phyloP scores from a whole-genome alignment of 768 basidiomycete genomes.

The Chlorophyllum brunneum region DNA sequence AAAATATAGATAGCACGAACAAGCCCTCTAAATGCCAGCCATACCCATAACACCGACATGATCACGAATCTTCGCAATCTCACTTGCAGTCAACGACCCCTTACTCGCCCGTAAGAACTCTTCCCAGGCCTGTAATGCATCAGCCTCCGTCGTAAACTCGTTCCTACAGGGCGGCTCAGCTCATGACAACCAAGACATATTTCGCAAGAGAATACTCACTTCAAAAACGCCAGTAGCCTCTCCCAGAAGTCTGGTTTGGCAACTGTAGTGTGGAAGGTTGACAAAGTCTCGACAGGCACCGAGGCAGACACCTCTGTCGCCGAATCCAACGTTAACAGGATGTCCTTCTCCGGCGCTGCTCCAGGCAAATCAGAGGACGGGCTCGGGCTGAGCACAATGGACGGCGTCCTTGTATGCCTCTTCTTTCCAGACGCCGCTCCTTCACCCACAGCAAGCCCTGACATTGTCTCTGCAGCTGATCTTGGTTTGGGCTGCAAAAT shows the following conservation, averaged over 20 bases:
- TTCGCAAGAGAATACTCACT: constrained; percentile 32
- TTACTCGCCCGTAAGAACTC: constrained; percentile 83
- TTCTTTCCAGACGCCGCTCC: constrained; percentile 26
- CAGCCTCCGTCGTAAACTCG: constrained; percentile 60
- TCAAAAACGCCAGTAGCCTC: constrained; percentile 59
- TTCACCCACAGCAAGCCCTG: constrained; percentile 20
- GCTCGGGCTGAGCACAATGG: constrained; percentile 75
- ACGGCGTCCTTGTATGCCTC: constrained; percentile 64
- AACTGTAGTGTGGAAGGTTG: constrained; percentile 65
- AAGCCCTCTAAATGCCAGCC: constrained; percentile 58
- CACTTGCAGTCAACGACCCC: constrained; percentile 71
- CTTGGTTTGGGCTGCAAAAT: constrained; percentile 13
- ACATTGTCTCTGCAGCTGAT: constrained; percentile 11
- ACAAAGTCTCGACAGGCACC: constrained; percentile 39
- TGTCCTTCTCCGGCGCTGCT: constrained; percentile 46
- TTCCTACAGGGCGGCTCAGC: constrained; percentile 32
- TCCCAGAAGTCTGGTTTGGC: constrained; percentile 80
- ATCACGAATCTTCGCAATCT: constrained; percentile 92
- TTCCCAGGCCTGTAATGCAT: constrained; percentile 76
- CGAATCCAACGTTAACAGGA: constrained; percentile 66
- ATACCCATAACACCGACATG: constrained; percentile 83
- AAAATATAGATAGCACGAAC: not conserved
- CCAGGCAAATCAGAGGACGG: constrained; percentile 46
- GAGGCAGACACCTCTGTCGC: constrained; percentile 31
- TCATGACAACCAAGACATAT: not conserved